These are phyloP conservation scores for Vitis hybrid DNA, from an alignment of 177 flowering plant genomes.

Conservation along the genomic window DNA sequence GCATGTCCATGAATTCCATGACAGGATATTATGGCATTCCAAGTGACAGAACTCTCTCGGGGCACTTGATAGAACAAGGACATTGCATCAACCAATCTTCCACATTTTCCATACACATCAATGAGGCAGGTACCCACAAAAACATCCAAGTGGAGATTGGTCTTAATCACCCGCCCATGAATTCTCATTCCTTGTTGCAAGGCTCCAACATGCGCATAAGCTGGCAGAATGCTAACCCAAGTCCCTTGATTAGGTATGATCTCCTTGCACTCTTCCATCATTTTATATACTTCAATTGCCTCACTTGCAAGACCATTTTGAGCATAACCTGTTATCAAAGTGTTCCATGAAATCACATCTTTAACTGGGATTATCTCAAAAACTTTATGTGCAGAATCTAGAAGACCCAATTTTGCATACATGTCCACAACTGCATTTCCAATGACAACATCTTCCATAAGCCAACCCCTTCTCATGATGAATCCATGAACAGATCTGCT, in stretches of 20 bases:
- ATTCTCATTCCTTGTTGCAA: conserved; percentile 51
- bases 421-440: conserved; percentile 64
- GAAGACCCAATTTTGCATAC: conserved; percentile 59
- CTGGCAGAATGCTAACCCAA: conserved; percentile 64
- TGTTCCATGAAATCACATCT: conserved; percentile 31
- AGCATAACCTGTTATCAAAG: conserved; percentile 4
- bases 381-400: conserved; percentile 34
- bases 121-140: conserved; percentile 62
- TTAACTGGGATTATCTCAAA: conserved; percentile 40
- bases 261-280: conserved; percentile 35
- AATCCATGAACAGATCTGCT: conserved; percentile 41
- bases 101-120: conserved; percentile 75
- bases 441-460: conserved; percentile 26
- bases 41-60: conserved; percentile 42
- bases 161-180: conserved; percentile 45
- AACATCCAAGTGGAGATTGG: conserved; percentile 41
- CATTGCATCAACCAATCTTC: conserved; percentile 5
- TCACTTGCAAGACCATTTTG: conserved; percentile 35
- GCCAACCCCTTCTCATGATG: conserved; percentile 35
- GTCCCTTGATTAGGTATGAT: conserved; percentile 54
- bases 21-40: conserved; percentile 53
- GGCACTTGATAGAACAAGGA: neutral
- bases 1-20: conserved; percentile 65
- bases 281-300: conserved; percentile 43
- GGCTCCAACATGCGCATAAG: conserved; percentile 59